These are phyloP conservation scores for Pichia nanzhaoensis DNA, from an alignment of 805 yeast species.

Conservation along the genomic window DNA sequence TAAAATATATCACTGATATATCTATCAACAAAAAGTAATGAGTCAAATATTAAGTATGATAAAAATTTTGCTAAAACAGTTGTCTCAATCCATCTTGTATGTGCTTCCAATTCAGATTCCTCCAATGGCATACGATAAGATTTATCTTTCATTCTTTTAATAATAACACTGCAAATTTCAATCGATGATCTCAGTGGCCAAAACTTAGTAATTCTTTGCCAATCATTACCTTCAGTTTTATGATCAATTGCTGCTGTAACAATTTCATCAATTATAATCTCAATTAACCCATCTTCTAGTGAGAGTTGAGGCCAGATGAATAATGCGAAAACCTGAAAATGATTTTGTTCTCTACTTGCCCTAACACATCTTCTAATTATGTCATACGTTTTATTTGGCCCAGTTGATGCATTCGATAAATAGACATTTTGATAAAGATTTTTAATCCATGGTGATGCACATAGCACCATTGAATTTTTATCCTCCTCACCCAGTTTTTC, in stretches of 20 bases:
- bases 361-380: constrained; percentile 57
- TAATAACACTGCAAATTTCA: constrained; percentile 62
- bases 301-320: constrained; percentile 65
- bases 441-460: constrained; percentile 68
- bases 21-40: constrained; percentile 51
- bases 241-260: constrained; percentile 68
- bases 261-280: constrained; percentile 62
- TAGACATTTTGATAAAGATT: constrained; percentile 57
- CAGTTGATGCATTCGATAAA: constrained; percentile 46
- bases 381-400: constrained; percentile 53
- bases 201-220: constrained; percentile 58
- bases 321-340: constrained; percentile 48
- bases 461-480: constrained; percentile 38
- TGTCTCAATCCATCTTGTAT: constrained; percentile 63
- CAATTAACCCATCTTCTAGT: constrained; percentile 51
- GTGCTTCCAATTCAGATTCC: constrained; percentile 41
- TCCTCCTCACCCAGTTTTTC: constrained; percentile 33
- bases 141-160: constrained; percentile 48
- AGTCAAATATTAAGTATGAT: constrained; percentile 64
- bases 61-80: constrained; percentile 58
- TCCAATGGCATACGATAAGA: constrained; percentile 42
- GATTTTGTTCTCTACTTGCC: constrained; percentile 44
- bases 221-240: constrained; percentile 66
- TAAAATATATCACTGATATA: constrained; percentile 68
- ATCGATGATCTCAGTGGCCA: constrained; percentile 61